These are phyloP conservation scores for Saprolegnia diclina DNA, from an alignment of 352 stramenopile genomes.

Conservation along the genomic window DNA sequence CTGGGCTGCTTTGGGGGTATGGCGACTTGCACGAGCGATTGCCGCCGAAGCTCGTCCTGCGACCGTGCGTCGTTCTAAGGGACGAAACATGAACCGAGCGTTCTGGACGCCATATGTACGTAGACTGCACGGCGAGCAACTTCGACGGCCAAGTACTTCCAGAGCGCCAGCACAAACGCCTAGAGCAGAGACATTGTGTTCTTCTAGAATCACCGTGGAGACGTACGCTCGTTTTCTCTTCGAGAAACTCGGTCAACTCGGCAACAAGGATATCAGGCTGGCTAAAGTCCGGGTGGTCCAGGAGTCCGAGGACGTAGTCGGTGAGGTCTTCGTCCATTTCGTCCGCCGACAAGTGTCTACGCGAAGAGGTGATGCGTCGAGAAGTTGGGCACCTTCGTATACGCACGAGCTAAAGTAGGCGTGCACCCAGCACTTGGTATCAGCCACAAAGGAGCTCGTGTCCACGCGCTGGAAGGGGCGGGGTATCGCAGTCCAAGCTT, in stretches of 20 bases:
- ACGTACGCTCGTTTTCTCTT: slow-evolving; percentile 35
- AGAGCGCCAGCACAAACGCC: slow-evolving; percentile 61
- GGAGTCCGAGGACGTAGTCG: slow-evolving; percentile 53
- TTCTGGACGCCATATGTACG: slow-evolving; percentile 34
- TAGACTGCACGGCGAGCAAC: slow-evolving; percentile 46
- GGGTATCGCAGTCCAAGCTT: slow-evolving; percentile 47
- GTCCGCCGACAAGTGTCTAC: slow-evolving; percentile 28
- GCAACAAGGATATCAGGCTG: slow-evolving; percentile 54
- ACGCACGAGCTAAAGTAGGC: slow-evolving; percentile 28
- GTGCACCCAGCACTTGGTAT: neutral
- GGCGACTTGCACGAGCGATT: neutral
- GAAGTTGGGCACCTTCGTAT: slow-evolving; percentile 40
- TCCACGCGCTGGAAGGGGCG: slow-evolving; percentile 37
- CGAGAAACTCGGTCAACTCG: slow-evolving; percentile 71
- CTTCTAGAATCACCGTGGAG: neutral
- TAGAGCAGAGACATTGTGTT: slow-evolving; percentile 19
- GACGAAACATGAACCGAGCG: neutral
- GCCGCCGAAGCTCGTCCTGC: slow-evolving; percentile 9
- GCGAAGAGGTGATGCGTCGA: slow-evolving; percentile 8
- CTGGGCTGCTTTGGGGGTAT: slow-evolving; percentile 7
- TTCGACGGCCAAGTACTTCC: slow-evolving; percentile 69
- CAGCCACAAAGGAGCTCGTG: neutral
- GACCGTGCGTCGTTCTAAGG: slow-evolving; percentile 26
- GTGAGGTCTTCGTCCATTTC: slow-evolving; percentile 54
- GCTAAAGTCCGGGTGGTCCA: slow-evolving; percentile 67